These are phyloP conservation scores for Macrophomina pseudophaseolina DNA, from an alignment of 2,329 filamentous ascomycete species.

Conservation along the genomic window DNA sequence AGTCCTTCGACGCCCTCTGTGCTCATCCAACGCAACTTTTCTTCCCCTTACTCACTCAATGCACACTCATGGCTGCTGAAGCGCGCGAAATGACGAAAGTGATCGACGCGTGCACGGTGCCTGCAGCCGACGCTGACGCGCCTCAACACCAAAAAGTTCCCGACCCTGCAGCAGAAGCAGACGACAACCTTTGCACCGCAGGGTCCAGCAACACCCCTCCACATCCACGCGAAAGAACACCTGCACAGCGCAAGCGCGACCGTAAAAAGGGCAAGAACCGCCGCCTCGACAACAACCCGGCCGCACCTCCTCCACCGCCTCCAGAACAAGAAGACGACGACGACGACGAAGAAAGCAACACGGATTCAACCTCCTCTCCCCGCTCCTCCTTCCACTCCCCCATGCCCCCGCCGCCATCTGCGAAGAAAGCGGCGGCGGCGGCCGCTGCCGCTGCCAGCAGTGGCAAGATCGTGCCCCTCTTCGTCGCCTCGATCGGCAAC, in stretches of 20 bases:
- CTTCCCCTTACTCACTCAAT: not conserved
- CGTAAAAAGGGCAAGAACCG: not conserved
- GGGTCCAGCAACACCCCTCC: not conserved
- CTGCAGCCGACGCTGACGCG: conserved; percentile 15
- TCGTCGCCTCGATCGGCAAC: conserved; percentile 89
- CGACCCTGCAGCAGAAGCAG: not conserved
- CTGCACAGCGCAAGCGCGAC: not conserved
- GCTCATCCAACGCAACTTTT: no score
- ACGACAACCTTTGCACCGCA: not conserved
- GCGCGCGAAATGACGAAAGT: conserved; percentile 1
- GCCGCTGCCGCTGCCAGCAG: conserved; percentile 26
- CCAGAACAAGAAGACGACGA: not conserved
- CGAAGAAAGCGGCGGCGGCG: not conserved
- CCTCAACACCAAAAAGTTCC: conserved; percentile 24
- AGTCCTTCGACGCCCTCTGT: no score
- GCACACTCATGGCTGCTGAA: conserved; percentile 1
- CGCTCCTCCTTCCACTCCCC: not conserved
- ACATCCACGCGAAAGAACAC: not conserved
- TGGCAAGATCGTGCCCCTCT: conserved; percentile 56
- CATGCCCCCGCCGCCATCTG: not conserved
- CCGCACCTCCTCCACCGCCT: not conserved
- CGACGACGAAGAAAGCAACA: not conserved
- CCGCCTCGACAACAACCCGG: not conserved
- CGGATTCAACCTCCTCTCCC: not conserved
- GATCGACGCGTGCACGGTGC: conserved; percentile 15